phyloP scores from a whole-genome alignment of 2,329 filamentous ascomycete species.

The Monilinia laxa region DNA sequence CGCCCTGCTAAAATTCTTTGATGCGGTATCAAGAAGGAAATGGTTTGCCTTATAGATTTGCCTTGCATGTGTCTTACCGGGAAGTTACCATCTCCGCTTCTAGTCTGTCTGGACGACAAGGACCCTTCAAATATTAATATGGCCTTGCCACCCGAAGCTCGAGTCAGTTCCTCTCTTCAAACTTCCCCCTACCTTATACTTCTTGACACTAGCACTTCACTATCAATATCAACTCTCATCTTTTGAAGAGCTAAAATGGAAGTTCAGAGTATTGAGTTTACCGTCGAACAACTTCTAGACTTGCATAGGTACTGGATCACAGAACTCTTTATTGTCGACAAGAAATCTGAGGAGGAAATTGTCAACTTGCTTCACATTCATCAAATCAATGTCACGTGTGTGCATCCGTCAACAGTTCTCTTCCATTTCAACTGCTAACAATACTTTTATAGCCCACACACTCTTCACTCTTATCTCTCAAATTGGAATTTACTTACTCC shows the following conservation, averaged over 20 bases:
- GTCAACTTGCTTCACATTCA: conserved; percentile 21
- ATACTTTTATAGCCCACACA: background rate
- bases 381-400: conserved; percentile 19
- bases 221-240: background rate
- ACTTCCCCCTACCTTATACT: background rate
- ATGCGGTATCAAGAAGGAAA: conserved; percentile 13
- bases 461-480: conserved; percentile 17
- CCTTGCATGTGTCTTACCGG: conserved; percentile 22
- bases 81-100: conserved; percentile 20
- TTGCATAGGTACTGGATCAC: conserved; percentile 25
- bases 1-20: conserved; percentile 17
- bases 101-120: conserved; percentile 4
- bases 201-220: conserved; percentile 10
- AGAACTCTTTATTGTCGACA: conserved; percentile 18
- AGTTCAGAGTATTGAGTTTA: conserved; percentile 21
- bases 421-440: conserved; percentile 7
- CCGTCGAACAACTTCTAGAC: conserved; percentile 21
- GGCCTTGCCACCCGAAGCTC: conserved; percentile 12
- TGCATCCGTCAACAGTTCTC: background rate
- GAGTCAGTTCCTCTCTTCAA: conserved; percentile 4
- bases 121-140: conserved; percentile 18
- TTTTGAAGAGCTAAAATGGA: conserved; percentile 17
- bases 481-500: conserved; percentile 21
- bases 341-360: conserved; percentile 24
- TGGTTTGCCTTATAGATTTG: conserved; percentile 21